Evolutionary conservation across 768 basidiomycete species (phyloP), one percentile per base, ranked within the genome.

Genomic region (Pisolithus marmoratus): DNA sequence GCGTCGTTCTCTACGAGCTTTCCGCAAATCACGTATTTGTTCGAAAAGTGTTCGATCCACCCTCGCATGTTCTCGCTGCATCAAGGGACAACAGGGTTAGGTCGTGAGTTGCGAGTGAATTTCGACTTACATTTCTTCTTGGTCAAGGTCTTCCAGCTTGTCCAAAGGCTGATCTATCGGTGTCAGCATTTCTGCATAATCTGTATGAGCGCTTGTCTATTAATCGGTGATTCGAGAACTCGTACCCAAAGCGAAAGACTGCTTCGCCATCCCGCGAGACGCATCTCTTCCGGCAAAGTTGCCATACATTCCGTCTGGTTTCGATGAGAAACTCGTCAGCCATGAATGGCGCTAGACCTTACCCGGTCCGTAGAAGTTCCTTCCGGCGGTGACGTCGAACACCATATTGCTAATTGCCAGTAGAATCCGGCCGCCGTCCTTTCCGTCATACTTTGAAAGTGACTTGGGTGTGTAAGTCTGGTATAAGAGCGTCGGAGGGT

Each of bases 281-380:
- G 95, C 95, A 70, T 99, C 95, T 46, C 94, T 72, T 5, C 95
- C 96, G 3, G 96, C 94, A 74, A 99, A 98, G 70, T 94, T 95
- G 27, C 92, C 94, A 63, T 97, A 97, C 81, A 94, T 91, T 0
- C 94, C 95, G 60, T 85, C 95, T 96, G 58, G 26, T 38, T 43
- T 23, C 15, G 17, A 54, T 48, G 12, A 50, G 7, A 49, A 37
- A 22, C 27, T 49, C 46, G 23, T 5, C n/a, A 37, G n/a, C n/a
- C 40, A 46, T 46, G 20, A 45, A 46, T 34, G 26, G 41, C 31
- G 22, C 27, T 24, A 19, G 17, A 46, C 29, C 87, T 63, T 54
- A 95, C 95, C 84, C 20, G 95, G 95, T 1, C 95, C 95, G 67
- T 98, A 98, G 72, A 99, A 99, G 63, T 79, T 87, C 58, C 84